Evolutionary conservation across 306 rosid species (phyloP).

Genomic region (Clitoria ternatea): DNA sequence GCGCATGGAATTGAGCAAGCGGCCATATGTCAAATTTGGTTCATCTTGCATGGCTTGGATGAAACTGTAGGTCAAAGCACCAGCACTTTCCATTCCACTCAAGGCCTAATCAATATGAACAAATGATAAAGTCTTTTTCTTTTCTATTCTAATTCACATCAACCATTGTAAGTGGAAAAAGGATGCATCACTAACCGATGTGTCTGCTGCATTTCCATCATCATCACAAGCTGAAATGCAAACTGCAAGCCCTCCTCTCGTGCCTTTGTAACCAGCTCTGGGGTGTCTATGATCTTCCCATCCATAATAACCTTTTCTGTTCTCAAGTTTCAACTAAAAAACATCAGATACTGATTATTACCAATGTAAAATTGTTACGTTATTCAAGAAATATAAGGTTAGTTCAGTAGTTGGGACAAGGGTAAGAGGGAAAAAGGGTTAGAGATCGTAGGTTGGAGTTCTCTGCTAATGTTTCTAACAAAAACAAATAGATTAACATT

Average conservation of each 20-base stretch:
- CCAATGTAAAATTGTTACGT: neutral
- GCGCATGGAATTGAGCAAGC: conserved; percentile 45
- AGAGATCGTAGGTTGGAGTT: too few species aligned
- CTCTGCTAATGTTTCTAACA: too few species aligned
- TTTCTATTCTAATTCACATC: neutral
- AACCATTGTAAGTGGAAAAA: neutral
- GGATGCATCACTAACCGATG: conserved; percentile 36
- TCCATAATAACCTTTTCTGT: conserved; percentile 38
- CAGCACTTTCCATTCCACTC: conserved; percentile 33
- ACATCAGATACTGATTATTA: neutral
- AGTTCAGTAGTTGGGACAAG: too few species aligned
- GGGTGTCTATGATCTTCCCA: conserved; percentile 40
- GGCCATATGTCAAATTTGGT: conserved; percentile 47
- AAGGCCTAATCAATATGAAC: conserved; percentile 46
- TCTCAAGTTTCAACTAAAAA: neutral
- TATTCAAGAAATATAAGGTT: too few species aligned
- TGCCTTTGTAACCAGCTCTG: conserved; percentile 42
- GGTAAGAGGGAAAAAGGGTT: too few species aligned
- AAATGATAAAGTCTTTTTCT: neutral
- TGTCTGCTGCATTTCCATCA: conserved; percentile 40
- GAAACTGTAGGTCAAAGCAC: conserved; percentile 67
- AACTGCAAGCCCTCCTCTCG: conserved; percentile 47
- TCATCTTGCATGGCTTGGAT: conserved; percentile 52
- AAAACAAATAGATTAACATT: too few species aligned
- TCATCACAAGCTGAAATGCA: conserved; percentile 51